A percentile compares a stretch with the other conserved stretches of the same genome.
phyloP scores from a whole-genome alignment of 805 yeast species.

The Monosporozyma aerobia region DNA sequence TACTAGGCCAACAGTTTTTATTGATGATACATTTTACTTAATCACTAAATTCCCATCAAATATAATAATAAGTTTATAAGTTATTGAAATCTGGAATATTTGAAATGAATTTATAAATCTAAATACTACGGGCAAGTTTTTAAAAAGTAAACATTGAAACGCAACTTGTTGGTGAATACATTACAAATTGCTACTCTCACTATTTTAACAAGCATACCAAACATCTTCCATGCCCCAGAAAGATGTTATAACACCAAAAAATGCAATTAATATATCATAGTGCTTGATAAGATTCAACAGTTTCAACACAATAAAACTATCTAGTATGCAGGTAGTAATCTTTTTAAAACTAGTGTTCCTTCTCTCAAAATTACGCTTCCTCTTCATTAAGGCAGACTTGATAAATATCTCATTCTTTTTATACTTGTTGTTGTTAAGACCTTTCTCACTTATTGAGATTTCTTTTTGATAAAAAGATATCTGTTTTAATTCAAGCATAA shows the following conservation, averaged over 20 bases:
- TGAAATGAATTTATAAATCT: too few relatives aligned
- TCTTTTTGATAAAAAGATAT: background rate
- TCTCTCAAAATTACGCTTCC: background rate
- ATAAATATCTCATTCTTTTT: background rate
- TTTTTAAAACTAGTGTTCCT: background rate
- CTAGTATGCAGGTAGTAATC: background rate
- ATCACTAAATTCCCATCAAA: too few relatives aligned
- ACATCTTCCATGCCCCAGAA: background rate
- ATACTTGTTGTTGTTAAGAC: background rate
- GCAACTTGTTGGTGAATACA: too few relatives aligned
- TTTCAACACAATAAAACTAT: background rate
- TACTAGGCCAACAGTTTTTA: too few relatives aligned
- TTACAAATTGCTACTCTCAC: too few relatives aligned
- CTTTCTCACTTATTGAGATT: background rate
- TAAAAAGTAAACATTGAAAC: too few relatives aligned
- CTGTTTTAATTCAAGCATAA: background rate
- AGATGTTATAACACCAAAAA: slow-evolving; percentile 1
- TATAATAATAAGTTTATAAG: too few relatives aligned
- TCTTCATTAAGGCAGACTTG: background rate
- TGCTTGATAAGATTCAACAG: background rate
- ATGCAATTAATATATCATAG: background rate
- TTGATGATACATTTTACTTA: too few relatives aligned
- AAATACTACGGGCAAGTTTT: too few relatives aligned
- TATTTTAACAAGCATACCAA: background rate
- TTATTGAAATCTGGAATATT: too few relatives aligned